Evolutionary conservation across 768 basidiomycete species (phyloP), one percentile per base, ranked within the genome.

Genomic region (Suillus subaureus): DNA sequence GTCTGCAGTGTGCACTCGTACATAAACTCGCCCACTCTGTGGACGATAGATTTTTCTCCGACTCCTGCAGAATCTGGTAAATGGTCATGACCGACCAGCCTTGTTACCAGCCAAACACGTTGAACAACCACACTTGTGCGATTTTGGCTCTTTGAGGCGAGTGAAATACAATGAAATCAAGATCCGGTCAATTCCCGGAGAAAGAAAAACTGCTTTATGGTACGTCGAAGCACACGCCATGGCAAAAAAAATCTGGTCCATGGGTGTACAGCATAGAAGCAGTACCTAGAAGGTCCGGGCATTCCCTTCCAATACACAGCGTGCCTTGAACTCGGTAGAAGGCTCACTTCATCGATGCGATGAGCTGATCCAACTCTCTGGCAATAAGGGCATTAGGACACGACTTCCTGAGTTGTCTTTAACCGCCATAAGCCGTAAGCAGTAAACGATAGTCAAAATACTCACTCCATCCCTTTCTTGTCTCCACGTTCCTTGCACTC

Each of bases 401-500:
- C 62, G 80, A 87, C 71, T 85, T 85, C 65, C 86, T 84, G 68
- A 96, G 75, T 68, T 93, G 83, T 66, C 94, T 96, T 61, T 12
- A 23, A 35, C 28, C n/a, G 52, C 65, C 33, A 60, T 62, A 55
- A 40, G 70, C 33, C 66, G 66, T 12, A 11, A 63, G 23, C 62
- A 6, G 39, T 51, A 40, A 47, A 61, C 12, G 66, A 66, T n/a
- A 61, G 28, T 13, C 62, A 57, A 62, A 43, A 45, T 6, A 86
- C 95, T 74, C 75, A 97, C 97, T 93, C 90, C 39, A 99, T 76
- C 69, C 88, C 91, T 8, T 84, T 86, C 76, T 90, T 92, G 74
- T 99, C 95, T 1, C 89, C 89, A 33, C 93, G 82, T 61, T 96
- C 94, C 76, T 94, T 97, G 76, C 94, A 97, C 69, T 94, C 92